These are phyloP conservation scores for Ceriops zippeliana DNA, from an alignment of 345 rosid genomes.

Conservation along the genomic window DNA sequence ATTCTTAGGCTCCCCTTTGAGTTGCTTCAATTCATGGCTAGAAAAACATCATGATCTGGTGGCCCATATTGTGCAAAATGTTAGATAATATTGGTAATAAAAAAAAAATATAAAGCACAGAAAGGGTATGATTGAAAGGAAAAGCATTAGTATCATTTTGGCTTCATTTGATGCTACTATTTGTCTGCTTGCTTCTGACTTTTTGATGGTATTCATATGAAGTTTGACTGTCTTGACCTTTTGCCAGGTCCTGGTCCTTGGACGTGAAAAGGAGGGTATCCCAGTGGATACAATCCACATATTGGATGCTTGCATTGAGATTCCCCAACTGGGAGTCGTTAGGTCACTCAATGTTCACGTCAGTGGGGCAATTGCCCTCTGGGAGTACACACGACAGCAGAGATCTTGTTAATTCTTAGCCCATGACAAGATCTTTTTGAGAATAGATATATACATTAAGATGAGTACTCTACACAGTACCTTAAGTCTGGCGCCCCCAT, in stretches of 20 bases:
- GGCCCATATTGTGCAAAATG: too few species aligned
- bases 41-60: too few species aligned
- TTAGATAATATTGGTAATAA: too few species aligned
- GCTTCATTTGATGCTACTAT: neutral
- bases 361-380: slow-evolving; percentile 91
- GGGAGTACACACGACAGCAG: slow-evolving; percentile 97
- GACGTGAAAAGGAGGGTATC: slow-evolving; percentile 92
- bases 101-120: too few species aligned
- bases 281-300: slow-evolving; percentile 88
- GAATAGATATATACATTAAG: too few species aligned
- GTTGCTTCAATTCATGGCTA: neutral
- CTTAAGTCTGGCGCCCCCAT: too few species aligned
- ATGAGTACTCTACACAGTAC: too few species aligned
- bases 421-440: neutral
- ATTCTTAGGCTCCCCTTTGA: neutral
- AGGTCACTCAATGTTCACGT: slow-evolving; percentile 94
- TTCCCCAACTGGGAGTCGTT: slow-evolving; percentile 93
- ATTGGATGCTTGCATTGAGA: slow-evolving; percentile 85
- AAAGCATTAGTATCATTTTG: too few species aligned
- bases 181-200: neutral
- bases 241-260: slow-evolving; percentile 80
- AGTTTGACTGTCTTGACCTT: slow-evolving; percentile 1
- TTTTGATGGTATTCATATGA: neutral
- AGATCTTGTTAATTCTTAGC: slow-evolving; percentile 40
- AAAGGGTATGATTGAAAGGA: too few species aligned